These are phyloP conservation scores for Linum lewisii DNA, from an alignment of 345 rosid species.

Conservation along the genomic window DNA sequence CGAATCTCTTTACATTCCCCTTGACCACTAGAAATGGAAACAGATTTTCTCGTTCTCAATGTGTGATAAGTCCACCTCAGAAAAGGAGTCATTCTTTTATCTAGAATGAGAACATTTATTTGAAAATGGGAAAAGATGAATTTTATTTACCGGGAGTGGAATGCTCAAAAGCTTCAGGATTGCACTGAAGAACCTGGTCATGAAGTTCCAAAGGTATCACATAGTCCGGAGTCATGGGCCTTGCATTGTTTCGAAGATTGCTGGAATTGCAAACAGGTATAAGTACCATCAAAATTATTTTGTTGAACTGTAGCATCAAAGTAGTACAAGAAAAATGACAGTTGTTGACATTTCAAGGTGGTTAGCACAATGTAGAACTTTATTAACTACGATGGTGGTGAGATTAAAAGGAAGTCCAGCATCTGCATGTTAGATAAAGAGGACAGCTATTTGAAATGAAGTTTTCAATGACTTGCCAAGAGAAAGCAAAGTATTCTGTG, in stretches of 20 bases:
- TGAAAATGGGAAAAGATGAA: constrained; percentile 23
- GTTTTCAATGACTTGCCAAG: too few species aligned
- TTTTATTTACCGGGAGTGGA: constrained; percentile 64
- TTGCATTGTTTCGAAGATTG: constrained; percentile 48
- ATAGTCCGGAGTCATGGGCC: constrained; percentile 19
- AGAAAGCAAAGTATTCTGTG: too few species aligned
- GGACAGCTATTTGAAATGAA: too few species aligned
- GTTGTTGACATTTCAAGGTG: background rate
- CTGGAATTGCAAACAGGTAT: constrained; percentile 26
- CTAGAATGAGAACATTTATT: background rate
- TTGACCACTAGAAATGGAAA: background rate
- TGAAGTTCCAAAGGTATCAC: constrained; percentile 48
- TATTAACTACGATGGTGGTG: background rate
- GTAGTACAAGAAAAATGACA: background rate
- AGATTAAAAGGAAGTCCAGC: background rate
- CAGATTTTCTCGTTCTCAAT: background rate
- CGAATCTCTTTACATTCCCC: background rate
- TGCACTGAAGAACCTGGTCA: constrained; percentile 52
- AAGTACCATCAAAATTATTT: background rate
- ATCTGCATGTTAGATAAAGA: too few species aligned
- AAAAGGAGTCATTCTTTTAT: background rate
- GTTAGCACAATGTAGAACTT: background rate
- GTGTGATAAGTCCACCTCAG: background rate
- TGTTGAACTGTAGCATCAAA: background rate
- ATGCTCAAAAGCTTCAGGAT: constrained; percentile 80